Evolutionary conservation across 441 rosid genomes (phyloP), one percentile per base, ranked within the genome.

Genomic region (Rhodomyrtus psidioides): DNA sequence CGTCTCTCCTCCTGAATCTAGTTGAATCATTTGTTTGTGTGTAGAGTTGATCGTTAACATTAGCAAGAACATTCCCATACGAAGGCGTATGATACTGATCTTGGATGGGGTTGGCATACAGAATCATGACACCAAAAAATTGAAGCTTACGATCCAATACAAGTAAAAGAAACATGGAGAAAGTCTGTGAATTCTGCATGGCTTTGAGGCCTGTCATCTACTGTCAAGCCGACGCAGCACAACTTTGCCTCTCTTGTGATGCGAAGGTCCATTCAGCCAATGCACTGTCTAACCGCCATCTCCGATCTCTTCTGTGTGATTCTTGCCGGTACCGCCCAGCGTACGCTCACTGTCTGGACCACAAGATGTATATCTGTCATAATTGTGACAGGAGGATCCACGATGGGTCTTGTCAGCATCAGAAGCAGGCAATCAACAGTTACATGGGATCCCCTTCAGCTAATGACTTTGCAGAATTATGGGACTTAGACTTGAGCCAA

Each of bases 241-340:
- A 87, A 87, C 94, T 97, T 83, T 97, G 99, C 87, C 92, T 97
- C 56, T 89, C 94, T 30, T 95, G 99, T 84, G 98, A 97, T 87
- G 92, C 95, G 0, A 97, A 93, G 90, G 95, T 97, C 76, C 99
- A 97, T 92, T 97, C 98, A 39, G 98, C 99, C 55, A 97, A 95
- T 84, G 91, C 98, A 76, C 94, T 97, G 85, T 95, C 97, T 7
- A 91, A 91, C 58, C 84, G 94, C 84, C 99, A 97, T 91, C 90
- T 93, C 81, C 94, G 98, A n/a, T 90, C 96, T 30, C 91, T 95
- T 88, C 90, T 95, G 34, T 97, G 98, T 23, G 95, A 93, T 81
- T 89, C 88, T 1, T 97, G 98, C 90, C 90, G 92, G 84, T 30
- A 21, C 76, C 24, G 42, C 56, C 88, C 85, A 0, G 88, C 86